Evolutionary conservation across 306 rosid species (phyloP).

Genomic region (Arachis stenosperma): DNA sequence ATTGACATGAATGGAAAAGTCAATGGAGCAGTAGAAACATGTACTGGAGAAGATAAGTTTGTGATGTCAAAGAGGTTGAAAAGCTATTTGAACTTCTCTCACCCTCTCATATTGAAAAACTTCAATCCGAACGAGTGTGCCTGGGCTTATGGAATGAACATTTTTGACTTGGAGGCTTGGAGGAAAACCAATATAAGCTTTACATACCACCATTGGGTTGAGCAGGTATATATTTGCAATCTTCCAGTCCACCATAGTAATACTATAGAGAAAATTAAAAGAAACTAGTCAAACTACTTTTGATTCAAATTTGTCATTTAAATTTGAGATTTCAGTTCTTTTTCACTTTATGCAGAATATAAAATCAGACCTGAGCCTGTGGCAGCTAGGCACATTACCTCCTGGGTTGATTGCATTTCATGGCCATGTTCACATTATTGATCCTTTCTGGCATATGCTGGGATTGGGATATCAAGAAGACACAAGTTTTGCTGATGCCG

Average conservation of each 20-base stretch:
- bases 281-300: background rate
- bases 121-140: slow-evolving; percentile 87
- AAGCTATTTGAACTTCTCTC: slow-evolving; percentile 97
- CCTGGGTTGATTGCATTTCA: slow-evolving; percentile 99
- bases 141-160: slow-evolving; percentile 99
- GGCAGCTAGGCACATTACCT: slow-evolving; percentile 99
- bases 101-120: slow-evolving; percentile 67
- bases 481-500: slow-evolving; percentile 69
- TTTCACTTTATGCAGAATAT: slow-evolving; percentile 67
- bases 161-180: slow-evolving; percentile 96
- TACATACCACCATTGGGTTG: slow-evolving; percentile 89
- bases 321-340: slow-evolving; percentile 26
- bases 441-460: slow-evolving; percentile 98
- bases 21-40: slow-evolving; percentile 98
- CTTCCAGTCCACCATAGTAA: slow-evolving; percentile 26
- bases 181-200: slow-evolving; percentile 92
- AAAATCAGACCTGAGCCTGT: slow-evolving; percentile 92
- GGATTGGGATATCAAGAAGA: slow-evolving; percentile 97
- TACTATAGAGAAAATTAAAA: background rate
- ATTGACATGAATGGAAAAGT: slow-evolving; percentile 90
- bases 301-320: slow-evolving; percentile 9
- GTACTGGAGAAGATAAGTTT: slow-evolving; percentile 85
- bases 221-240: slow-evolving; percentile 53
- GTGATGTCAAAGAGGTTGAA: slow-evolving; percentile 95
- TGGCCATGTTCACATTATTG: slow-evolving; percentile 79